Percentiles rank a stretch among this genome's conserved stretches.
These are phyloP conservation scores for Corymbia citriodora DNA, from an alignment of 441 rosid genomes.

Conservation along the genomic window DNA sequence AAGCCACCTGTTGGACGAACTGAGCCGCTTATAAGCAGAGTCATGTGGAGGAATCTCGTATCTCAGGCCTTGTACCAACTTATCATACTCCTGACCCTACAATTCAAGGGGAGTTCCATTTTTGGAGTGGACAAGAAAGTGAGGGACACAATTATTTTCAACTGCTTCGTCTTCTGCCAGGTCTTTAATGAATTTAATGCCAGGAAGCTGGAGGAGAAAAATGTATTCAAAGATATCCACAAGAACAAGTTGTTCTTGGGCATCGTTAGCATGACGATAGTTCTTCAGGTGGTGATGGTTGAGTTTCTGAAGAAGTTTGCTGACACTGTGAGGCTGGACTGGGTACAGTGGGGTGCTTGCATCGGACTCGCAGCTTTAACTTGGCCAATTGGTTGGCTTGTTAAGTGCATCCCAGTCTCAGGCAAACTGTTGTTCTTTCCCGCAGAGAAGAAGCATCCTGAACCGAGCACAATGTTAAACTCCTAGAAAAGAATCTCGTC, in stretches of 20 bases:
- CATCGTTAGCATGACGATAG: background rate
- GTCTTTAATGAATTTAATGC: slow-evolving; percentile 11
- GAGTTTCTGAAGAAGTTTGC: slow-evolving; percentile 3
- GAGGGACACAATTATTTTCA: slow-evolving; percentile 8
- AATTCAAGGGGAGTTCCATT: background rate
- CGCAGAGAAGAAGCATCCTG: background rate
- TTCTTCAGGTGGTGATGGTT: slow-evolving; percentile 4
- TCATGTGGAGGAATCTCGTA: slow-evolving; percentile 9
- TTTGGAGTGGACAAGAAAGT: background rate
- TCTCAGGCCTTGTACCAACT: slow-evolving; percentile 4
- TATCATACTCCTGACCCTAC: background rate
- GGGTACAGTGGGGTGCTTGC: slow-evolving; percentile 5
- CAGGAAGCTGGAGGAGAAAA: slow-evolving; percentile 1
- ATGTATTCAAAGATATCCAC: background rate
- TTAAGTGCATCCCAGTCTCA: background rate
- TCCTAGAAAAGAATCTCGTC: background rate
- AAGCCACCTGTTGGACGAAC: slow-evolving; percentile 1
- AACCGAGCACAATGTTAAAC: background rate
- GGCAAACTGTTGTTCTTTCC: background rate
- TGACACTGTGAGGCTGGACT: slow-evolving; percentile 3
- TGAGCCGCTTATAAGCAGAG: background rate
- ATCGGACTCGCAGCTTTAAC: background rate
- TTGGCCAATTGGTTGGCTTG: slow-evolving; percentile 2
- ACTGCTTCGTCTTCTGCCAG: slow-evolving; percentile 10
- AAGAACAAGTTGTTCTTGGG: slow-evolving; percentile 8